These are phyloP conservation scores for Candida succiphila DNA, from an alignment of 805 yeast species.

Conservation along the genomic window DNA sequence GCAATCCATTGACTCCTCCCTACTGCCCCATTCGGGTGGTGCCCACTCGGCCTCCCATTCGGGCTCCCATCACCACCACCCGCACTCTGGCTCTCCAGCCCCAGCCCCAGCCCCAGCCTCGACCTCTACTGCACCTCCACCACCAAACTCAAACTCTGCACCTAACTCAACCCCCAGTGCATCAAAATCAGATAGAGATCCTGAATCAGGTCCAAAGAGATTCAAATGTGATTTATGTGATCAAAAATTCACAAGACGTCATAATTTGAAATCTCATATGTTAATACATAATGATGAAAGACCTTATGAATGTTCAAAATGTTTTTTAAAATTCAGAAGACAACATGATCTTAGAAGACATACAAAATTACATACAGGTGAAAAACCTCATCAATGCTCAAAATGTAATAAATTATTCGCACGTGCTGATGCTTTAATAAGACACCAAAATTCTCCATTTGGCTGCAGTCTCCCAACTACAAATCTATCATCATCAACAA, in stretches of 20 bases:
- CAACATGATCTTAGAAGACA: slow-evolving; percentile 73
- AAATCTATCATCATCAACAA: neutral
- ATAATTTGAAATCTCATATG: slow-evolving; percentile 64
- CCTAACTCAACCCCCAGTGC: no score
- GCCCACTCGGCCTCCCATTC: no score
- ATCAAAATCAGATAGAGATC: no score
- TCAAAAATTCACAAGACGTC: slow-evolving; percentile 60
- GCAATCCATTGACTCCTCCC: no score
- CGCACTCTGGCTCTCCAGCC: no score
- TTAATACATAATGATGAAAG: slow-evolving; percentile 56
- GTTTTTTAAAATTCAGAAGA: slow-evolving; percentile 56
- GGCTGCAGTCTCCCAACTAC: slow-evolving; percentile 12
- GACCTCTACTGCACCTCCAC: no score
- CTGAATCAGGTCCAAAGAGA: slow-evolving; percentile 8
- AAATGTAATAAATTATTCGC: slow-evolving; percentile 60
- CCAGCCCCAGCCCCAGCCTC: no score
- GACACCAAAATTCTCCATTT: slow-evolving; percentile 43
- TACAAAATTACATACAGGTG: slow-evolving; percentile 67
- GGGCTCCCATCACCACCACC: no score
- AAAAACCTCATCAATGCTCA: slow-evolving; percentile 48
- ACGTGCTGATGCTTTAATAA: slow-evolving; percentile 62
- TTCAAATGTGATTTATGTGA: slow-evolving; percentile 50
- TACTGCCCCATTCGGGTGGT: no score
- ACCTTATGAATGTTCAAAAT: slow-evolving; percentile 54
- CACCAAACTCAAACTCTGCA: no score